Evolutionary conservation across 148 eudicot genomes (phyloP).

Genomic region (Bassia scoparia): DNA sequence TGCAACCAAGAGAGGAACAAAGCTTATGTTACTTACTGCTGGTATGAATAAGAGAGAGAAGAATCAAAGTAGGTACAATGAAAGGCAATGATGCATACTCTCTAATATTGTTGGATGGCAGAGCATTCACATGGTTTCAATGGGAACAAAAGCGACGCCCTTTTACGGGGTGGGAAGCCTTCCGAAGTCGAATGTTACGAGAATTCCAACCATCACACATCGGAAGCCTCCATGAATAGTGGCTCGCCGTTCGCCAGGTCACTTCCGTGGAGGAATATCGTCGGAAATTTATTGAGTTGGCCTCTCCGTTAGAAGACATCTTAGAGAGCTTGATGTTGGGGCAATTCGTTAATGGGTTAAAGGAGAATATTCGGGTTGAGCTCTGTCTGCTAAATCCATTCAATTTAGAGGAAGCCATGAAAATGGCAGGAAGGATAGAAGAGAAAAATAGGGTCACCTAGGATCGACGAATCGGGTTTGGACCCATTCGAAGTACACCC

Average conservation of each 20-base stretch:
- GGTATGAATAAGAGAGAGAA: constrained; percentile 79
- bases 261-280: not conserved
- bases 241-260: not conserved
- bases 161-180: too few species aligned
- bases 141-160: too few species aligned
- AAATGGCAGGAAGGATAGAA: not conserved
- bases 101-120: too few species aligned
- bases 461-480: not conserved
- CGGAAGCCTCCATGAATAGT: not conserved
- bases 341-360: not conserved
- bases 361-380: not conserved
- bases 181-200: too few species aligned
- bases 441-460: not conserved
- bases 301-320: not conserved
- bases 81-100: constrained; percentile 34
- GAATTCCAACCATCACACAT: not conserved
- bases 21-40: constrained; percentile 47
- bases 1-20: constrained; percentile 51
- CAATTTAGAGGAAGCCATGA: not conserved
- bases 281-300: not conserved
- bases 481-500: not conserved
- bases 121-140: too few species aligned
- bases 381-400: not conserved
- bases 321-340: not conserved
- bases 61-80: constrained; percentile 51